phyloP scores from a whole-genome alignment of 23 red algal species.

The Pyropia haitanensis region DNA sequence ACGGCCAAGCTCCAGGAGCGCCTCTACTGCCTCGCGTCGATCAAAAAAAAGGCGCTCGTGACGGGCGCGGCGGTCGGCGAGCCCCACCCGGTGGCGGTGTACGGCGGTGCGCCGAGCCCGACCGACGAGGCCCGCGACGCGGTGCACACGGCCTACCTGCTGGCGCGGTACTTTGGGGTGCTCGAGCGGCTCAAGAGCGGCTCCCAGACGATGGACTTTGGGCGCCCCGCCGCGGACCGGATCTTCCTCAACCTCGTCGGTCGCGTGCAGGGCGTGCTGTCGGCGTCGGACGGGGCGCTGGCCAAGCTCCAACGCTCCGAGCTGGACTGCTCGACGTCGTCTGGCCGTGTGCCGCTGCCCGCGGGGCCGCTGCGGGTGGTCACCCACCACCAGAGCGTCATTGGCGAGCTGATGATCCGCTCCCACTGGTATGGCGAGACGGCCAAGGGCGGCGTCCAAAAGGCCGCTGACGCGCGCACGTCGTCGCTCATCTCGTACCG shows the following conservation, averaged over 20 bases:
- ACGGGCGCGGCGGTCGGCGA: no score
- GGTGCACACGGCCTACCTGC: slow-evolving; percentile 48
- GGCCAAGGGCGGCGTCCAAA: no score
- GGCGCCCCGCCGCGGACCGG: slow-evolving; percentile 49
- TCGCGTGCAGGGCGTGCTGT: slow-evolving; percentile 34
- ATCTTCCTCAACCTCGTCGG: slow-evolving; percentile 53
- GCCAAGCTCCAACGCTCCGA: slow-evolving; percentile 38
- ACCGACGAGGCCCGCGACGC: background rate
- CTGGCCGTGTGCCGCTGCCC: slow-evolving; percentile 6
- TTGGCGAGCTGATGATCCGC: slow-evolving; percentile 43
- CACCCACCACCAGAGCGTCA: slow-evolving; percentile 29
- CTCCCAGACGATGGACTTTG: slow-evolving; percentile 33
- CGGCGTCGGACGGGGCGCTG: slow-evolving; percentile 27
- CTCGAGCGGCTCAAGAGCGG: slow-evolving; percentile 43
- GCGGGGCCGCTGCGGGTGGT: slow-evolving; percentile 25
- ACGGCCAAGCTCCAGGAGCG: slow-evolving; percentile 52
- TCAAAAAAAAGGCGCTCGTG: slow-evolving; percentile 12
- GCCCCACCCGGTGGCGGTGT: no score
- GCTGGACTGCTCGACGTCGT: slow-evolving; percentile 21
- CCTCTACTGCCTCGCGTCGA: slow-evolving; percentile 17
- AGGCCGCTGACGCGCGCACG: background rate
- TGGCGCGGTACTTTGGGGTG: slow-evolving; percentile 33
- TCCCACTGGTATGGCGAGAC: slow-evolving; percentile 22
- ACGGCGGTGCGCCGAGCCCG: no score
- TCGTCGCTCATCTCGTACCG: slow-evolving; percentile 30